Evolutionary conservation across 306 rosid genomes (phyloP).

Genomic region (Acacia crassicarpa): DNA sequence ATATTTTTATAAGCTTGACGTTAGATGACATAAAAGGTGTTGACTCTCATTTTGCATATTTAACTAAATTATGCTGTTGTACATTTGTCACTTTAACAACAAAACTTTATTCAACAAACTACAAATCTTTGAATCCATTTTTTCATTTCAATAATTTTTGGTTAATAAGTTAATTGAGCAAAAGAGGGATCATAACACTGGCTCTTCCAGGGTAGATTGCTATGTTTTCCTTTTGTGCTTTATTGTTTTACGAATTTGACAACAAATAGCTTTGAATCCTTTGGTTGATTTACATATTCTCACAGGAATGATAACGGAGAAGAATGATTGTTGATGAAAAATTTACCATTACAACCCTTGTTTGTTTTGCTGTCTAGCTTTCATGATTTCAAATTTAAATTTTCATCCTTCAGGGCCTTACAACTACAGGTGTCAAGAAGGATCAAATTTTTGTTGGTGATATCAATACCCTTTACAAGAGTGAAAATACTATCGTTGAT

Average conservation of each 20-base stretch:
- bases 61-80: neutral
- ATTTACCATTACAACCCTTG: neutral
- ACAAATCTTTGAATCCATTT: neutral
- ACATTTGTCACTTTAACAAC: neutral
- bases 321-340: neutral
- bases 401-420: slow-evolving; percentile 62
- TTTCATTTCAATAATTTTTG: slow-evolving; percentile 1
- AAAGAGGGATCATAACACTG: neutral
- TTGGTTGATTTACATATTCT: slow-evolving; percentile 7
- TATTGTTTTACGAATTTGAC: slow-evolving; percentile 2
- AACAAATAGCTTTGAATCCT: neutral
- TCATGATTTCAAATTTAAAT: slow-evolving; percentile 32
- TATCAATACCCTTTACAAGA: slow-evolving; percentile 75
- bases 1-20: neutral
- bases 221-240: slow-evolving; percentile 1
- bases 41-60: neutral
- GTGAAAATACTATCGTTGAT: slow-evolving; percentile 69
- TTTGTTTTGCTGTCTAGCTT: slow-evolving; percentile 13
- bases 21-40: neutral
- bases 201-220: neutral
- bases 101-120: neutral
- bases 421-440: slow-evolving; percentile 87
- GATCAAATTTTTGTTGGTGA: slow-evolving; percentile 84
- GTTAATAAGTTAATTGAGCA: neutral
- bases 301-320: neutral